Base-by-base conservation (phyloP, 2,329 filamentous ascomycete genomes). In the Anisogramma anomala region DNA sequence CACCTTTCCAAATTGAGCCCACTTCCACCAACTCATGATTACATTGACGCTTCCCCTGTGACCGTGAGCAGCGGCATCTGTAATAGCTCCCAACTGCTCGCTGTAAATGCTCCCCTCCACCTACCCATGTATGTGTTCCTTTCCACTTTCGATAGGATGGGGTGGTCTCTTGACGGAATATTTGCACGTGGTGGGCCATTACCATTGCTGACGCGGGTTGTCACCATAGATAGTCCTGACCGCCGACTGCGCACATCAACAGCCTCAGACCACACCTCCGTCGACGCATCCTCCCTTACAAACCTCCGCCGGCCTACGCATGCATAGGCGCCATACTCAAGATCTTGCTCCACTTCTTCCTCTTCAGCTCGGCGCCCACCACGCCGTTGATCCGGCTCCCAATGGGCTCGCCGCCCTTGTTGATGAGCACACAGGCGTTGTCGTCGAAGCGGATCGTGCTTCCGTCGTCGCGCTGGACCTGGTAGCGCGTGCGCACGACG, bases 341-440 rank as follows among this genome's bases (percentile, higher is more conserved):
- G 55, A 98, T 96, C 76, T 96, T 98, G 55, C 87, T 94, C 91
- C 91, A 98, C 67, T 94, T 82, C 72, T 84, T 91, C 59, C 84
- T 77, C 59, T 84, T 79, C 61, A 98, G 65, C 68, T 98, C 91
- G 22, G 79, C 74, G 45, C 87, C 91, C 33, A 98, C 91, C 33
- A 96, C 77, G 50, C 88, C 86, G 63, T 86, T 94, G 68, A 95
- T 76, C 59, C 91, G 81, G 13, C 84, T 87, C 39, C 91, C 91
- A 52, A 98, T 85, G 18, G 91, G 91, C 60, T 98, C 91, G 32
- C 91, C 93, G 8, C 85, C 74, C 74, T 96, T 98, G 68, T 93
- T 96, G 62, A 98, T 83, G 52, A 98, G 69, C 33, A 98, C 91
- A 60, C 91, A 98, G 35, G 91, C 91, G 63, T 98, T 98, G 65